Evolutionary conservation across 139 green algal genomes (phyloP).

Genomic region (Desmodesmus armatus): DNA sequence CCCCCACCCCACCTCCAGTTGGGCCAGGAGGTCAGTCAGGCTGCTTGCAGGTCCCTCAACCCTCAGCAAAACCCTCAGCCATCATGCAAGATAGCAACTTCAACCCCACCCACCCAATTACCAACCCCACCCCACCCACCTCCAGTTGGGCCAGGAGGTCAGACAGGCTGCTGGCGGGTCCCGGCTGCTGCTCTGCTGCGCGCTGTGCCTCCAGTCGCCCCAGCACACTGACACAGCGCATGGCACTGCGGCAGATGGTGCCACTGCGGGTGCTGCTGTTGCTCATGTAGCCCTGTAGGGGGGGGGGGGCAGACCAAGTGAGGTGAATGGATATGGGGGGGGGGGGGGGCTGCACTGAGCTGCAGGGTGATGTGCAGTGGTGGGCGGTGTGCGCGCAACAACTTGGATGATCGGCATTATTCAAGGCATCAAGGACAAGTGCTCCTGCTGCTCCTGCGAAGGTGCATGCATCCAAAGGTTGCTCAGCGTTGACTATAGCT

Average conservation of each 20-base stretch:
- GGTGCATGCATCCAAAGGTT: too few species aligned
- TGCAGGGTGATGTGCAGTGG: too few species aligned
- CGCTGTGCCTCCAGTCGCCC: neutral
- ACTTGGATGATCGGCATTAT: too few species aligned
- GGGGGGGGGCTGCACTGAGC: too few species aligned
- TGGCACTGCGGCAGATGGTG: neutral
- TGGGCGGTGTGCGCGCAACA: too few species aligned
- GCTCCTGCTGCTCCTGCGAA: too few species aligned
- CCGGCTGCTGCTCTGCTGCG: neutral
- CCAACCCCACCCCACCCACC: neutral
- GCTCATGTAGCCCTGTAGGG: conserved; percentile 38
- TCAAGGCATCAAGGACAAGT: too few species aligned
- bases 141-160: neutral
- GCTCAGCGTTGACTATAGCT: too few species aligned
- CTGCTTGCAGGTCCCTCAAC: neutral
- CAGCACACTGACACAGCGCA: neutral
- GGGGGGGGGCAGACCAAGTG: too few species aligned
- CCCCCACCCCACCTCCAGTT: neutral
- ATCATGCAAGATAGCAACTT: neutral
- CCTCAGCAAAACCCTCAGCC: too few species aligned
- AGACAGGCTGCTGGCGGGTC: neutral
- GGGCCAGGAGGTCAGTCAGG: neutral
- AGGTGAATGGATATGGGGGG: too few species aligned
- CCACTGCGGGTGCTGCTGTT: conserved; percentile 24
- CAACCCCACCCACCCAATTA: neutral